A percentile compares a stretch with the other conserved stretches of the same genome.
These are phyloP conservation scores for Podospora anserina DNA, from an alignment of 495 filamentous ascomycete genomes.

Conservation along the genomic window DNA sequence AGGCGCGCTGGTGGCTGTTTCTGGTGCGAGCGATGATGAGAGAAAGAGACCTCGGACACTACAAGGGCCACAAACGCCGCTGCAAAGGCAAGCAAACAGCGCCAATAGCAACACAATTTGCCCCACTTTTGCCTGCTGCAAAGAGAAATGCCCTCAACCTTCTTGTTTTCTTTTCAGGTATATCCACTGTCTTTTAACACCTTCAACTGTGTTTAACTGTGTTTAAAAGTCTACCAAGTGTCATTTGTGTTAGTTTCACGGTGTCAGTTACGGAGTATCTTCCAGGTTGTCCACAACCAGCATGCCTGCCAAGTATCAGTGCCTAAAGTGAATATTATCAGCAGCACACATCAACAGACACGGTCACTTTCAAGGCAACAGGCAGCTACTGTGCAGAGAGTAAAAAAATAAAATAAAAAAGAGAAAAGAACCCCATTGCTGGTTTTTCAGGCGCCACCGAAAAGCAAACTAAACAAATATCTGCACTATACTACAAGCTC, in stretches of 20 bases:
- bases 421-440: background rate
- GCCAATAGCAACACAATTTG: background rate
- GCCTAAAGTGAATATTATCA: background rate
- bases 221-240: no score
- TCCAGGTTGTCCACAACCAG: no score
- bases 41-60: background rate
- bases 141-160: no score
- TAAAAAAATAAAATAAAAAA: background rate
- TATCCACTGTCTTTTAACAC: no score
- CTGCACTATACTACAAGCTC: background rate
- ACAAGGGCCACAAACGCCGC: no score
- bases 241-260: no score
- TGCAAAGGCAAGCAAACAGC: background rate
- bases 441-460: background rate
- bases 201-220: no score
- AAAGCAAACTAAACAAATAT: background rate
- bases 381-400: no score
- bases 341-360: no score
- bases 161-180: no score
- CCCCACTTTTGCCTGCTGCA: background rate
- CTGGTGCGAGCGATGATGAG: background rate
- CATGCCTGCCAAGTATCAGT: background rate
- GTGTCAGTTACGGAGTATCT: no score
- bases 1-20: background rate
- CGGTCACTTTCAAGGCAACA: no score